These are phyloP conservation scores for Wickerhamomyces ciferrii DNA, from an alignment of 805 yeast genomes.

Conservation along the genomic window DNA sequence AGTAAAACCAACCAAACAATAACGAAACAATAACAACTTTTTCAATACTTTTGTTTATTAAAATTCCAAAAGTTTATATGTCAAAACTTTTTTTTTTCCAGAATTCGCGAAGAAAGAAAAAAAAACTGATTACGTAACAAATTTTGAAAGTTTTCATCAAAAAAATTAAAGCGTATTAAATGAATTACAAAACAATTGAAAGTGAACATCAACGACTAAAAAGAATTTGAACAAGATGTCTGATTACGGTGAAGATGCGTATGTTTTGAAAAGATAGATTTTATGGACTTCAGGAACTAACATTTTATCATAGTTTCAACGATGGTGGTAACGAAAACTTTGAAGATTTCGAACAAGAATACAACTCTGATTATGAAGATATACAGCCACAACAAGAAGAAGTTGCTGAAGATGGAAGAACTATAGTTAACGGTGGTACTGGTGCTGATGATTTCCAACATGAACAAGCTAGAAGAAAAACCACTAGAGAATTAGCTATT, in stretches of 20 bases:
- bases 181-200: too few relatives aligned
- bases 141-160: neutral
- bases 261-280: slow-evolving; percentile 11
- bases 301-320: slow-evolving; percentile 39
- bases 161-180: neutral
- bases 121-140: neutral
- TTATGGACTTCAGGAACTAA: neutral
- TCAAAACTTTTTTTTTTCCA: neutral
- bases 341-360: slow-evolving; percentile 84
- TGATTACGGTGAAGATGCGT: slow-evolving; percentile 49
- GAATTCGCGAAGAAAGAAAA: neutral
- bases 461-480: slow-evolving; percentile 44
- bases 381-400: slow-evolving; percentile 27
- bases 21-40: too few relatives aligned
- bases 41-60: neutral
- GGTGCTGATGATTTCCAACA: slow-evolving; percentile 49
- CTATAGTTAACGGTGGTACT: slow-evolving; percentile 64
- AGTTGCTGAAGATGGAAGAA: slow-evolving; percentile 60
- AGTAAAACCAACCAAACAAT: too few relatives aligned
- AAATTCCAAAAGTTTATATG: neutral
- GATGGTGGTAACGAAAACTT: slow-evolving; percentile 63
- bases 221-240: slow-evolving; percentile 47
- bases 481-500: slow-evolving; percentile 77
- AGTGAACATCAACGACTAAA: too few relatives aligned
- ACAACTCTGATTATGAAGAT: slow-evolving; percentile 70